Conservation (phyloP, 345 rosid genomes). For the Lagerstroemia speciosa region DNA sequence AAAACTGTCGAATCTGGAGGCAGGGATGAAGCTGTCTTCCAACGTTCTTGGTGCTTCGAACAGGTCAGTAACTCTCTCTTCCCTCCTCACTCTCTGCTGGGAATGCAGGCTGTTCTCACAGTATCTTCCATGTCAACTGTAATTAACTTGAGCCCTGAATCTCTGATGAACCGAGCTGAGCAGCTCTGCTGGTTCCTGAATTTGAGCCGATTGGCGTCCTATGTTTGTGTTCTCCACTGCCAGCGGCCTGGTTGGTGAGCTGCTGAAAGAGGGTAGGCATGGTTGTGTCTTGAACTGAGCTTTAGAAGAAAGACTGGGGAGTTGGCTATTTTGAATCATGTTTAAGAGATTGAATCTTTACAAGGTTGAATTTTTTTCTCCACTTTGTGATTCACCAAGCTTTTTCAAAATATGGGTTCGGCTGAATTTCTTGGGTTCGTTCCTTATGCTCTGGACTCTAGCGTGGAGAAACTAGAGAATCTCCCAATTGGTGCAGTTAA, state of each 20-base stretch:
- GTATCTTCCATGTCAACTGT: neutral
- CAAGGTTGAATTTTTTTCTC: neutral
- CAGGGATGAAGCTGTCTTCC: neutral
- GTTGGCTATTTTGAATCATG: neutral
- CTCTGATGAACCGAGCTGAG: neutral
- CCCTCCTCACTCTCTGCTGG: neutral
- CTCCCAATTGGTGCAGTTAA: too few species aligned
- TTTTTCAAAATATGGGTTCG: neutral
- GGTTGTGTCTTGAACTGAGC: neutral
- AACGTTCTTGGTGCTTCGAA: neutral
- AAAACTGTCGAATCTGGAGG: neutral
- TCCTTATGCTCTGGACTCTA: neutral
- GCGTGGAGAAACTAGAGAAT: too few species aligned
- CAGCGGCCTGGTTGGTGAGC: neutral
- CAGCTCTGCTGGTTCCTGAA: neutral
- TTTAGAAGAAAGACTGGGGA: neutral
- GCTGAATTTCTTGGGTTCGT: neutral
- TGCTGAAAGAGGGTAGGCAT: neutral
- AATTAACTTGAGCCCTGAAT: neutral
- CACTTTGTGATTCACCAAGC: neutral
- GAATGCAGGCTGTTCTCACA: neutral
- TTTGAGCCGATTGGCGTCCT: neutral
- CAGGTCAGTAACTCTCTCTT: neutral
- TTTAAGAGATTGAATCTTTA: neutral
- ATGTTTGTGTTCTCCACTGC: neutral